Evolutionary conservation across 345 rosid species (phyloP).

Genomic region (Atalantia buxifolia): DNA sequence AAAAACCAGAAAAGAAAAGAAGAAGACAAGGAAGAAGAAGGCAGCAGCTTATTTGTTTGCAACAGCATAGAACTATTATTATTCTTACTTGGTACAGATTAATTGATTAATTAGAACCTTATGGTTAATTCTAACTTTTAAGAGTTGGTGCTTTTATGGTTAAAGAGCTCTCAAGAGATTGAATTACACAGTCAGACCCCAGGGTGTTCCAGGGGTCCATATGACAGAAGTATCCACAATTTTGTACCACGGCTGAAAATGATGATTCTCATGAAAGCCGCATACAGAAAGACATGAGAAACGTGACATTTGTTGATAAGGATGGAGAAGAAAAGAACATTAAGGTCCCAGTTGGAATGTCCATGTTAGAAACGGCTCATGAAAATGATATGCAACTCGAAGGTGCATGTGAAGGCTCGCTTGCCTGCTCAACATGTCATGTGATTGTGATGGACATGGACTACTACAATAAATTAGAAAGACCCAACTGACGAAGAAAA

Average conservation of each 20-base stretch:
- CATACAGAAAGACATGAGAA: constrained; percentile 54
- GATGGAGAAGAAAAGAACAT: constrained; percentile 76
- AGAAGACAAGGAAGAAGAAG: too few relatives aligned
- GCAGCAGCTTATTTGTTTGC: too few relatives aligned
- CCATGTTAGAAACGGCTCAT: constrained; percentile 88
- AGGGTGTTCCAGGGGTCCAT: constrained; percentile 34
- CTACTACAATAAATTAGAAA: constrained; percentile 82
- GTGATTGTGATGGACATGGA: constrained; percentile 79
- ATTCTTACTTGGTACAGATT: too few relatives aligned
- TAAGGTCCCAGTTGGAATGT: constrained; percentile 83
- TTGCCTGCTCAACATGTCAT: constrained; percentile 96
- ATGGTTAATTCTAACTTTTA: constrained; percentile 35
- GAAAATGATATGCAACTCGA: constrained; percentile 90
- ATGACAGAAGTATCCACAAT: constrained; percentile 28
- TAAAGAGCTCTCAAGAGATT: constrained; percentile 45
- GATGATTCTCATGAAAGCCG: constrained; percentile 22
- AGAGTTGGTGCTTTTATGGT: constrained; percentile 40
- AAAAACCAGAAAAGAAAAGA: too few relatives aligned
- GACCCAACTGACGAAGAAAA: constrained; percentile 97
- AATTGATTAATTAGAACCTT: too few relatives aligned
- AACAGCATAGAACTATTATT: too few relatives aligned
- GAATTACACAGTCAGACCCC: constrained; percentile 24
- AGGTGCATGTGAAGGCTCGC: constrained; percentile 95
- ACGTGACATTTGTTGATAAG: constrained; percentile 81
- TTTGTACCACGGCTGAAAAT: constrained; percentile 35